A percentile compares a stretch with the other conserved stretches of the same genome.
These are phyloP conservation scores for Spathaspora jeffriesii DNA, from an alignment of 1,139 yeast genomes.

Conservation along the genomic window DNA sequence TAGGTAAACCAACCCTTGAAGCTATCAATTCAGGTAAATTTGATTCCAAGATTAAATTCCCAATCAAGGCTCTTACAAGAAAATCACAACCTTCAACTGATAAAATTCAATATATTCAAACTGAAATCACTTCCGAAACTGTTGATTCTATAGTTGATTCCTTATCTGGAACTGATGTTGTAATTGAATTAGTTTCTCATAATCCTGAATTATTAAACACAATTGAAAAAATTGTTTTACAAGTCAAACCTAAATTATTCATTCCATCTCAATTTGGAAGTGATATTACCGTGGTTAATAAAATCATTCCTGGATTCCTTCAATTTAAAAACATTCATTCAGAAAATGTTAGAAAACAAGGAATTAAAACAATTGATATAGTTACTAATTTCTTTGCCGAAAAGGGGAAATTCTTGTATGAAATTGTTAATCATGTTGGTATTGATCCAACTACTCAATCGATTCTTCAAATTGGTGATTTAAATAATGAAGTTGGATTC, in stretches of 20 bases:
- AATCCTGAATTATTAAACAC: slow-evolving; percentile 22
- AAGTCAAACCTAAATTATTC: slow-evolving; percentile 51
- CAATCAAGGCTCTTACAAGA: slow-evolving; percentile 54
- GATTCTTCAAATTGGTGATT: slow-evolving; percentile 45
- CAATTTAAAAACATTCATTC: slow-evolving; percentile 39
- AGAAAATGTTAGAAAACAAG: slow-evolving; percentile 30
- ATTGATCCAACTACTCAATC: slow-evolving; percentile 31
- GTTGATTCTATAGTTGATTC: slow-evolving; percentile 27
- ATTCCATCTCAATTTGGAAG: slow-evolving; percentile 67
- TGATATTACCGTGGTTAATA: slow-evolving; percentile 26
- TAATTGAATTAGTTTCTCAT: slow-evolving; percentile 45
- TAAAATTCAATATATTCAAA: slow-evolving; percentile 39
- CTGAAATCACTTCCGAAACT: slow-evolving; percentile 24
- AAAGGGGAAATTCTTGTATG: slow-evolving; percentile 37
- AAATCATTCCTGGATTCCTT: slow-evolving; percentile 34
- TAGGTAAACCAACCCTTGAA: slow-evolving; percentile 48
- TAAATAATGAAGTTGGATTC: slow-evolving; percentile 28
- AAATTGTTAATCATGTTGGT: slow-evolving; percentile 37
- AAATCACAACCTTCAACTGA: slow-evolving; percentile 39
- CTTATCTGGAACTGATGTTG: slow-evolving; percentile 50
- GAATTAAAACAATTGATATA: slow-evolving; percentile 52
- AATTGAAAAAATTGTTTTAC: slow-evolving; percentile 33
- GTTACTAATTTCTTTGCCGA: slow-evolving; percentile 44
- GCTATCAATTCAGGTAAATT: slow-evolving; percentile 48
- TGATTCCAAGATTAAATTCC: slow-evolving; percentile 42